Evolutionary conservation across 805 yeast genomes (phyloP), one percentile per base, ranked within the genome.

Genomic region (Henningerozyma blattae): DNA sequence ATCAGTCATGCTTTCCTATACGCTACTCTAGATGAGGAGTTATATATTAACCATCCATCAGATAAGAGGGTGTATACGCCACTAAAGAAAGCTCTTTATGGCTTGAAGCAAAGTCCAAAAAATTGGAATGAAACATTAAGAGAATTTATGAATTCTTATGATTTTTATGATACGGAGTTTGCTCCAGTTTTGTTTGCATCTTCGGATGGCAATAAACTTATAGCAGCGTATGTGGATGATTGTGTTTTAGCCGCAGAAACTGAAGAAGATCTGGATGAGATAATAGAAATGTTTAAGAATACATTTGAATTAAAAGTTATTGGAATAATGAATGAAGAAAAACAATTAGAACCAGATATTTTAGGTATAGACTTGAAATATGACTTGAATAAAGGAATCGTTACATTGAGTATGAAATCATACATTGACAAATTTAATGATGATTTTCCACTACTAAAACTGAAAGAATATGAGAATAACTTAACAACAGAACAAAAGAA

Each of bases 191-290:
- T 37, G 3, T 40, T n/a, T 31, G n/a, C 16, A 18, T 27, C 30
- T 13, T 19, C 27, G 12, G 36, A 33, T 26, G 16, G 22, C 9
- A 29, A 22, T 3, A 14, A 17, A 3, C 31, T 38, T 34, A 34
- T 40, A 10, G 42, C 40, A 4, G 38, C 28, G 12, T 35, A 40
- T 30, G 44, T 40, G 2, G 42, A 38, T 35, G 44, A 40, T 26
- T 30, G 34, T 15, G 22, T 40, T 3, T 33, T 35, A 19, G 44
- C 42, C 5, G 38, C 38, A 8, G 22, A 28, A 6, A 15, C 14
- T 25, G 35, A 38, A 15, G 18, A 28, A 15, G 27, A 14, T 15
- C n/a, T 40, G 14, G 36, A 35, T 26, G 19, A 33, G 4, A 15
- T 38, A 5, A 15, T 38, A 7, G 25, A 28, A 4, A 27, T 12